These are phyloP conservation scores for Phoma sp. DNA, from an alignment of 2,329 filamentous ascomycete genomes.

Conservation along the genomic window DNA sequence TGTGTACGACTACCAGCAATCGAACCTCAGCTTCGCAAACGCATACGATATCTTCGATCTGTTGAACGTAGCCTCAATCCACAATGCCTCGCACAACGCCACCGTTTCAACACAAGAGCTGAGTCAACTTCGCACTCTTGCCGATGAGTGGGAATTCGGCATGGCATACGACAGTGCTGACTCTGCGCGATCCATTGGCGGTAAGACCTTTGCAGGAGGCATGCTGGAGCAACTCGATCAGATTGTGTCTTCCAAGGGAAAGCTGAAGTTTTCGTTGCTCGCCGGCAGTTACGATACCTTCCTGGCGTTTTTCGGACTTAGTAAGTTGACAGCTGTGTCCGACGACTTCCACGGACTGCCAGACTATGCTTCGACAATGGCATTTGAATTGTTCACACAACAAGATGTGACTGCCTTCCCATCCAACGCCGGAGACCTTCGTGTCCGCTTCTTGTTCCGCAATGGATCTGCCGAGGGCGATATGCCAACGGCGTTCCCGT, in stretches of 20 bases:
- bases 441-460: neutral
- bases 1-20: conserved; percentile 52
- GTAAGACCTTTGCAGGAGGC: neutral
- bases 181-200: neutral
- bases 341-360: conserved; percentile 30
- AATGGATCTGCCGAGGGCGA: neutral
- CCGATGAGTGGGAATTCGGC: neutral
- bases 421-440: neutral
- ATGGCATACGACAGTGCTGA: neutral
- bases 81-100: conserved; percentile 51
- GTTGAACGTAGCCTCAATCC: conserved; percentile 57
- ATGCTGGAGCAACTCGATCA: conserved; percentile 22
- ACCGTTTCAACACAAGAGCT: conserved; percentile 23
- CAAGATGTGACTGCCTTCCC: neutral
- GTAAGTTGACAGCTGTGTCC: conserved; percentile 45
- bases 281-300: conserved; percentile 61
- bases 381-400: neutral
- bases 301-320: conserved; percentile 59
- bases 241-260: conserved; percentile 37
- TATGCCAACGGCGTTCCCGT: neutral
- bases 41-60: conserved; percentile 63
- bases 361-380: neutral
- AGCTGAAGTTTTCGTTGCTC: conserved; percentile 46
- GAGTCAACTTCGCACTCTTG: conserved; percentile 18
- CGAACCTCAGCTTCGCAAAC: conserved; percentile 55